Percentiles rank a stretch among this genome's conserved stretches.
Conservation (phyloP, 257 asterid genomes). For the Gentiana straminea region DNA sequence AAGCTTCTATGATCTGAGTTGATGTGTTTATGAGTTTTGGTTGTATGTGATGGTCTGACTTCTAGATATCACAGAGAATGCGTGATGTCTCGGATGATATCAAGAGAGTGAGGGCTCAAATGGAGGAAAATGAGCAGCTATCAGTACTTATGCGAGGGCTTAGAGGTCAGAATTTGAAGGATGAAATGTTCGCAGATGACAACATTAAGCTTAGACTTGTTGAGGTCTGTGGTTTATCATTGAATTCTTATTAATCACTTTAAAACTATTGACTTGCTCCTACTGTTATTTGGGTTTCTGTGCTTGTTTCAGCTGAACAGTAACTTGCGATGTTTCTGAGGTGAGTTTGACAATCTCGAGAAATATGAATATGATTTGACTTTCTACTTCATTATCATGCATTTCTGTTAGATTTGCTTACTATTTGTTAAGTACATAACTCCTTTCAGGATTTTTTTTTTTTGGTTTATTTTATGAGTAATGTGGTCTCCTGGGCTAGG, state of each 20-base stretch:
- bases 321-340: too few relatives aligned
- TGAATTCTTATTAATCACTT: neutral
- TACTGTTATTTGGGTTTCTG: too few relatives aligned
- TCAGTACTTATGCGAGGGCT: constrained; percentile 92
- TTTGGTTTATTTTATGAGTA: too few relatives aligned
- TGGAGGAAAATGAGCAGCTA: constrained; percentile 94
- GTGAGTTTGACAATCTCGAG: too few relatives aligned
- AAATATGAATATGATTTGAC: too few relatives aligned
- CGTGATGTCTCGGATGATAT: constrained; percentile 88
- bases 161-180: constrained; percentile 88
- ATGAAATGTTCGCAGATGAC: constrained; percentile 70
- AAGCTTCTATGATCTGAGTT: neutral
- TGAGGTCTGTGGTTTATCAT: constrained; percentile 41
- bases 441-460: too few relatives aligned
- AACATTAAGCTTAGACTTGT: constrained; percentile 81
- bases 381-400: too few relatives aligned
- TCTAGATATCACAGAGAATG: constrained; percentile 64
- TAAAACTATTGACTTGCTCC: neutral
- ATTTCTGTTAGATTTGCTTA: too few relatives aligned
- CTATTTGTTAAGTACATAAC: too few relatives aligned
- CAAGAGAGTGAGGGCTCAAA: constrained; percentile 90
- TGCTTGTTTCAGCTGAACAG: too few relatives aligned
- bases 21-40: neutral
- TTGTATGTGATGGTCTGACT: constrained; percentile 8
- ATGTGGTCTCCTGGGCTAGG: too few relatives aligned